A percentile compares a stretch with the other conserved stretches of the same genome.
Conservation (phyloP, 768 basidiomycete genomes). For the Lentinula raphanica region DNA sequence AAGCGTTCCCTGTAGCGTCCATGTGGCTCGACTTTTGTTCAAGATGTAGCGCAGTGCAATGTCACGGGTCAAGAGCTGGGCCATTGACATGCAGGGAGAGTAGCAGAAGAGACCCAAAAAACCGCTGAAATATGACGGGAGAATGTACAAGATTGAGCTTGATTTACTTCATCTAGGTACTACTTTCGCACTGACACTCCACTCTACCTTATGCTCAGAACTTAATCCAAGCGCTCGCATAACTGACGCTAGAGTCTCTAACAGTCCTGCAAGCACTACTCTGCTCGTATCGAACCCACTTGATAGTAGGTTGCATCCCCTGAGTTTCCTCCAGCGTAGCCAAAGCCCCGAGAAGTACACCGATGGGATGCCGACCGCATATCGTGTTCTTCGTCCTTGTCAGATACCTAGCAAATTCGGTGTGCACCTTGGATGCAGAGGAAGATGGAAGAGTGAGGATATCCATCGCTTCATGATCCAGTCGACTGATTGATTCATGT, state of each 20-base stretch:
- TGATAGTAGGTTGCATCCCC: constrained; percentile 35
- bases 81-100: no score
- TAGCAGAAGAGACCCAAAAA: no score
- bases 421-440: constrained; percentile 44
- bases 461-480: constrained; percentile 87
- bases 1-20: no score
- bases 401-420: constrained; percentile 62
- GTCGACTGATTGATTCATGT: constrained; percentile 71
- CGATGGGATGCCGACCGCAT: constrained; percentile 94
- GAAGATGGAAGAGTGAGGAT: constrained; percentile 53
- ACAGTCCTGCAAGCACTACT: constrained; percentile 69
- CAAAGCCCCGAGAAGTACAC: constrained; percentile 81
- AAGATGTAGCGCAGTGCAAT: no score
- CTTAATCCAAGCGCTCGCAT: constrained; percentile 83
- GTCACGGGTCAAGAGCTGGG: no score
- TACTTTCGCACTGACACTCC: not conserved
- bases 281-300: constrained; percentile 93
- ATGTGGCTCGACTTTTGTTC: no score
- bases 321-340: constrained; percentile 44
- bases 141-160: no score
- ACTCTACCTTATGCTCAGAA: no score
- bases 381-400: constrained; percentile 86
- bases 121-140: no score
- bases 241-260: constrained; percentile 89
- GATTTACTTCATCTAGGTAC: not conserved